Base-by-base conservation (phyloP, 345 rosid genomes). In the Populus simonii region DNA sequence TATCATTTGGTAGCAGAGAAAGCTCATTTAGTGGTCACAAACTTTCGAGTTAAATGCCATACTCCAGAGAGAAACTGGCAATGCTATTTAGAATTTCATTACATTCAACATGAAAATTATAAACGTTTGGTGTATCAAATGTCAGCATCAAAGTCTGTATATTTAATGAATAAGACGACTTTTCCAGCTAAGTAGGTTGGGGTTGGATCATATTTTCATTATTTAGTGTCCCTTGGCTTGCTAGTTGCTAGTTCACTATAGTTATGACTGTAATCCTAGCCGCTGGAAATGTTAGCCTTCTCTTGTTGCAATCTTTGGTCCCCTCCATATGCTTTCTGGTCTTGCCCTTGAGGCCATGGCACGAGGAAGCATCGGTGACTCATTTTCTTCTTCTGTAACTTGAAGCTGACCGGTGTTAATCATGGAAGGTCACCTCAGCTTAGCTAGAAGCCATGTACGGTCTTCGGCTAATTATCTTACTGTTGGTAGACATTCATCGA, bases 191-290 rank as follows among this genome's bases (percentile, higher is more conserved):
- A 7, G 65, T 59, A 18, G 68, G 61, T 27, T 57, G 38, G 63
- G 70, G 55, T 43, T 62, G 62, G 47, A 51, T 22, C 25, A 59
- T 63, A 41, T 51, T 65, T 18, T 68, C 53, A 62, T 39, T 41
- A 36, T 20, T 22, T 53, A 9, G 72, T 71, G 78, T 69, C 81
- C 74, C 79, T 43, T 13, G 74, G 82, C 77, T 57, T 66, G 71
- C 53, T 66, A 67, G 63, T 78, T 2, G 31, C 68, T 36, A 33
- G 25, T 38, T 62, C 61, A 68, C 41, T 8, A 27, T 16, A 72
- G 33, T 6, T 33, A 49, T 7, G 67, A 22, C 69, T 74, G 35
- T 36, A 33, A 72, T 27, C 43, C 63, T n/a, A 31, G 41, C 65
- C 68, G 8, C 33, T 69, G 45, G 61, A 49, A 41, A 74, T 74